A percentile compares a stretch with the other conserved stretches of the same genome.
These are phyloP conservation scores for Trichoderma asperellum DNA, from an alignment of 2,329 filamentous ascomycete species.

Conservation along the genomic window DNA sequence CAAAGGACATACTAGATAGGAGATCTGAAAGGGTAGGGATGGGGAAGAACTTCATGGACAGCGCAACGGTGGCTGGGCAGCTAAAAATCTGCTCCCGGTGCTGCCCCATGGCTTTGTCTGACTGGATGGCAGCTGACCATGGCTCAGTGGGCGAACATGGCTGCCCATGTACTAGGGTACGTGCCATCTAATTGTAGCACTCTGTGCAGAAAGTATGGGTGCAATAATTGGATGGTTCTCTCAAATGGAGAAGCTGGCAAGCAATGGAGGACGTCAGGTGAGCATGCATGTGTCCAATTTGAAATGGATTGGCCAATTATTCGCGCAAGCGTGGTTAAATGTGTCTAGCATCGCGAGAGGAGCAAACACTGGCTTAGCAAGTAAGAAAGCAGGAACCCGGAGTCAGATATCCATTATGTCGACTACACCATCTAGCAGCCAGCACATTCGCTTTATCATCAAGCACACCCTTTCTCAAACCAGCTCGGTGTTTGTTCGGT, in stretches of 20 bases:
- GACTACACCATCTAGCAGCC: neutral
- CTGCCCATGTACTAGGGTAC: neutral
- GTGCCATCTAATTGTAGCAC: neutral
- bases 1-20: conserved; percentile 7
- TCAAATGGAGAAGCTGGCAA: conserved; percentile 6
- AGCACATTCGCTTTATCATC: neutral
- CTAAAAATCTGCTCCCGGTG: conserved; percentile 9
- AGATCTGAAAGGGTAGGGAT: conserved; percentile 12
- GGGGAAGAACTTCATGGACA: neutral
- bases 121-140: neutral
- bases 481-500: neutral
- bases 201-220: neutral
- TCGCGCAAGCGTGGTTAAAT: conserved; percentile 5
- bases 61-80: conserved; percentile 22
- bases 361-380: conserved; percentile 5
- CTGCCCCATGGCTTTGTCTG: conserved; percentile 3
- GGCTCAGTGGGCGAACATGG: neutral
- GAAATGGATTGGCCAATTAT: conserved; percentile 7
- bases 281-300: neutral
- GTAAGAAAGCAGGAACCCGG: neutral
- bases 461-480: neutral
- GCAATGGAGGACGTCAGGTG: conserved; percentile 7
- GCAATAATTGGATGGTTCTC: neutral
- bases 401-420: conserved; percentile 15
- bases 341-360: conserved; percentile 11